A percentile compares a stretch with the other conserved stretches of the same genome.
These are phyloP conservation scores for Schizochytrium sp. DNA, from an alignment of 108 stramenopile species.

Conservation along the genomic window DNA sequence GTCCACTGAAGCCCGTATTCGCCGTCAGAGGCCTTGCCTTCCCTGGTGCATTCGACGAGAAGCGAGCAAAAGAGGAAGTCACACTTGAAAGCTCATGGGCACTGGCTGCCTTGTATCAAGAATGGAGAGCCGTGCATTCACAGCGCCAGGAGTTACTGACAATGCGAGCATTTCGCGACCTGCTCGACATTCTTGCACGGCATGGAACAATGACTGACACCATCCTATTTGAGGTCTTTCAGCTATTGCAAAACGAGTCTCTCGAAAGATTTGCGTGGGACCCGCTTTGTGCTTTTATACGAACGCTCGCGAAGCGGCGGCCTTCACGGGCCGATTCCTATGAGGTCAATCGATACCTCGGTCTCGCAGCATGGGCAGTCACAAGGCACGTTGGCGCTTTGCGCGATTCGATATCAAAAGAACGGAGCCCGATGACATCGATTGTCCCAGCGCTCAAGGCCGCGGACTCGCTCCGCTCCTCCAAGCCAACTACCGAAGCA, in stretches of 20 bases:
- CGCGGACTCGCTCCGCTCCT: neutral
- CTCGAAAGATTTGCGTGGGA: neutral
- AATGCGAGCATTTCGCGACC: neutral
- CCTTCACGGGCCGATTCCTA: neutral
- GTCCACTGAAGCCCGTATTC: neutral
- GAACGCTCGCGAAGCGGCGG: neutral
- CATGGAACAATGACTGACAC: neutral
- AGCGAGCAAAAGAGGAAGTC: neutral
- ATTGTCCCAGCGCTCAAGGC: neutral
- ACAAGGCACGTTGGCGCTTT: neutral
- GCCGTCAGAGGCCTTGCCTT: neutral
- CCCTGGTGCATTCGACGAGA: neutral
- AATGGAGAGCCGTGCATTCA: neutral
- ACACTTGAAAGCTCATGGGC: neutral
- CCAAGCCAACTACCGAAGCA: neutral
- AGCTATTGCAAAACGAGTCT: neutral
- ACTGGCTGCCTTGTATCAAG: neutral
- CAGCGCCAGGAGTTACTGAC: neutral
- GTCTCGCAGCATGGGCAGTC: neutral
- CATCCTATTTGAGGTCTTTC: neutral
- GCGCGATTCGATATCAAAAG: neutral
- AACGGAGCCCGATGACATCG: neutral
- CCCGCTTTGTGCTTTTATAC: neutral
- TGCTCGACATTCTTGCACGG: neutral
- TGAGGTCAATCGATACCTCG: neutral